Evolutionary conservation across 345 rosid genomes (phyloP).

Genomic region (Melastoma malabathricum): DNA sequence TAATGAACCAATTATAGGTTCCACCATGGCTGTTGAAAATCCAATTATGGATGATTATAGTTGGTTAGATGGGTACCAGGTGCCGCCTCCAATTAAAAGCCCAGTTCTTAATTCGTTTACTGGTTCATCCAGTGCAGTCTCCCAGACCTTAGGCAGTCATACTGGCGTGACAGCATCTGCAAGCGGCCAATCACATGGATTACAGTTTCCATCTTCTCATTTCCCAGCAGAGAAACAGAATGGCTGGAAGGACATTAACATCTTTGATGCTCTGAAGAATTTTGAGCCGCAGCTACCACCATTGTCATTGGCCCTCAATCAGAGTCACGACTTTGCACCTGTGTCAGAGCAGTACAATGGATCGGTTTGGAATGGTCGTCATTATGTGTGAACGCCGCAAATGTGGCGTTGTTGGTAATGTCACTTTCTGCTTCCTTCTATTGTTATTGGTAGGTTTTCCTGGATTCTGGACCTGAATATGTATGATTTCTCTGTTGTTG

Average conservation of each 20-base stretch:
- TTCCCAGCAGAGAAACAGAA: conserved; percentile 34
- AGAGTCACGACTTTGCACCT: conserved; percentile 43
- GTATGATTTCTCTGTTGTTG: not conserved
- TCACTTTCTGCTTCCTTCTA: conserved; percentile 7
- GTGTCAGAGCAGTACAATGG: conserved; percentile 76
- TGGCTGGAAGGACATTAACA: conserved; percentile 36
- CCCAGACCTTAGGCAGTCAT: conserved; percentile 30
- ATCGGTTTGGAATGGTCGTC: conserved; percentile 60
- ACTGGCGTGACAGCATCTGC: conserved; percentile 39
- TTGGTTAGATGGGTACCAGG: conserved; percentile 94
- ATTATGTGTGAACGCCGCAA: conserved; percentile 64
- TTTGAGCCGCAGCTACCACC: conserved; percentile 48
- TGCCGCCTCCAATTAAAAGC: conserved; percentile 35
- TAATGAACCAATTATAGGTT: conserved; percentile 25
- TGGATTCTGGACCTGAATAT: conserved; percentile 2
- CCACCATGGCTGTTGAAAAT: conserved; percentile 6
- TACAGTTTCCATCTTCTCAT: conserved; percentile 42
- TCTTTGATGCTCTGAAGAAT: conserved; percentile 29
- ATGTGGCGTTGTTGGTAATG: conserved; percentile 29
- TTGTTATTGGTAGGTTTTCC: not conserved
- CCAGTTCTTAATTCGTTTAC: conserved; percentile 24
- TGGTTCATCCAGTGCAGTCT: conserved; percentile 27
- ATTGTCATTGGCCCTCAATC: conserved; percentile 20
- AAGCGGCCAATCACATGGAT: conserved; percentile 84
- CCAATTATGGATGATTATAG: conserved; percentile 65